Conservation (phyloP, 352 stramenopile genomes). For the Pythium sp. region DNA sequence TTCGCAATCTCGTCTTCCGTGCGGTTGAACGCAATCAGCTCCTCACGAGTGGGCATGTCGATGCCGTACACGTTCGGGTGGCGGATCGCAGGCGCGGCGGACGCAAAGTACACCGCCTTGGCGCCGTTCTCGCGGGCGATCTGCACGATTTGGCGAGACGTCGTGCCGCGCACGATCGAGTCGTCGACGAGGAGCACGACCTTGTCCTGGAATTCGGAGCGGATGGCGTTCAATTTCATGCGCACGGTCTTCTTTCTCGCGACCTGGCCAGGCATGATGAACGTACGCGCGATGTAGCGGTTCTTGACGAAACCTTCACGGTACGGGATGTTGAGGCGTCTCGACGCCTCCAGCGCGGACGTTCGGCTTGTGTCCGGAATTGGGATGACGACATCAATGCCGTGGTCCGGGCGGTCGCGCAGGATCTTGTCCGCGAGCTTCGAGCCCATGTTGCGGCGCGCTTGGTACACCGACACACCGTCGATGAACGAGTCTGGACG, state of each 20-base stretch:
- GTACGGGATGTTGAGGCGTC: conserved; percentile 90
- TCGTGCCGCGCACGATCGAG: conserved; percentile 98
- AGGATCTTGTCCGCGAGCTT: conserved; percentile 97
- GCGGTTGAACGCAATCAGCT: conserved; percentile 97
- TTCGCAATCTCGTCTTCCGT: conserved; percentile 93
- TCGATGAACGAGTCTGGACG: conserved; percentile 99
- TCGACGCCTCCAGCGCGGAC: conserved; percentile 91
- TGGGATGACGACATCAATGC: conserved; percentile 98
- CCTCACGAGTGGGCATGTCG: conserved; percentile 97
- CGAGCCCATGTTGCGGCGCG: conserved; percentile 97
- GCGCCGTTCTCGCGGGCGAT: conserved; percentile 98
- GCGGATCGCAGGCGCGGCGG: conserved; percentile 95
- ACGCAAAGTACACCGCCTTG: conserved; percentile 95
- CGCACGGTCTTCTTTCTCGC: conserved; percentile 95
- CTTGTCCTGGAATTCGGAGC: conserved; percentile 89
- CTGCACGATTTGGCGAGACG: conserved; percentile 97
- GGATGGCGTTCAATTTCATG: conserved; percentile 98
- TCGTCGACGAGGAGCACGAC: conserved; percentile 99
- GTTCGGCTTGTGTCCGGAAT: conserved; percentile 98
- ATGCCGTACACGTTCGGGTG: conserved; percentile 99
- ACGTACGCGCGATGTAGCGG: conserved; percentile 98
- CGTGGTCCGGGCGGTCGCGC: conserved; percentile 87
- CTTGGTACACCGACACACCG: conserved; percentile 97
- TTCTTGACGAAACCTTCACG: conserved; percentile 99
- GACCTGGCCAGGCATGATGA: conserved; percentile 99